A percentile compares a stretch with the other conserved stretches of the same genome.
Conservation (phyloP, 805 yeast genomes). For the Myxozyma neotropica region DNA sequence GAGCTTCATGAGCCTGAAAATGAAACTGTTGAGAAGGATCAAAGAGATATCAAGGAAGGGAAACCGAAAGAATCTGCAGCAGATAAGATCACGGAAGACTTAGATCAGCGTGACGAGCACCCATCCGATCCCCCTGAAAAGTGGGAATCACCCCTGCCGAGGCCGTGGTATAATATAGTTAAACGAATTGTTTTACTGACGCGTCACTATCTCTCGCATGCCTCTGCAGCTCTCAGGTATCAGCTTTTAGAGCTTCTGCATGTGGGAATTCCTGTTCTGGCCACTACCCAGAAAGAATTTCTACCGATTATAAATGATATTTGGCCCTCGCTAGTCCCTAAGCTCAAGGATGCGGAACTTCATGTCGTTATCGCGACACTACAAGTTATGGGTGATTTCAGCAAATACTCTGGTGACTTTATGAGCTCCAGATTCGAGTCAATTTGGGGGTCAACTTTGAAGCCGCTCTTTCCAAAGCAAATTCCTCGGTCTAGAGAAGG, state of each 20-base stretch:
- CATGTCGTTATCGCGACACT: slow-evolving; percentile 42
- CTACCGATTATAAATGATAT: slow-evolving; percentile 55
- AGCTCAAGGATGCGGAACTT: slow-evolving; percentile 41
- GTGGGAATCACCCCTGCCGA: slow-evolving; percentile 74
- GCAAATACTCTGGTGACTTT: slow-evolving; percentile 42
- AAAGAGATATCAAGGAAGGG: neutral
- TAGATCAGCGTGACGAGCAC: slow-evolving; percentile 38
- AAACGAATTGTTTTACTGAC: slow-evolving; percentile 69
- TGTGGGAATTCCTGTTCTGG: slow-evolving; percentile 54
- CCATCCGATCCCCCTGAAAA: slow-evolving; percentile 41
- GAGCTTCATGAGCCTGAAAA: slow-evolving; percentile 32
- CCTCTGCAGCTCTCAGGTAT: slow-evolving; percentile 57
- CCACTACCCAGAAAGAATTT: slow-evolving; percentile 51
- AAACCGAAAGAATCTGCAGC: slow-evolving; percentile 18
- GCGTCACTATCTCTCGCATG: slow-evolving; percentile 68
- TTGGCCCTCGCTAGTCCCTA: slow-evolving; percentile 52
- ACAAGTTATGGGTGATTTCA: slow-evolving; percentile 38
- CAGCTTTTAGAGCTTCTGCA: slow-evolving; percentile 58
- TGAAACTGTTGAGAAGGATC: too few relatives aligned
- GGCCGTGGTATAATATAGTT: slow-evolving; percentile 58
- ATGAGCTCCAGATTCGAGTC: slow-evolving; percentile 41
- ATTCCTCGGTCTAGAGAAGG: slow-evolving; percentile 30
- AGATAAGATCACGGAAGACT: slow-evolving; percentile 44
- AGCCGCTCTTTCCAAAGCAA: slow-evolving; percentile 14
- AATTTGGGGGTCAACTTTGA: slow-evolving; percentile 16